Evolutionary conservation across 2,329 filamentous ascomycete genomes (phyloP), one percentile per base, ranked within the genome.

Genomic region (Davidsoniella australis): DNA sequence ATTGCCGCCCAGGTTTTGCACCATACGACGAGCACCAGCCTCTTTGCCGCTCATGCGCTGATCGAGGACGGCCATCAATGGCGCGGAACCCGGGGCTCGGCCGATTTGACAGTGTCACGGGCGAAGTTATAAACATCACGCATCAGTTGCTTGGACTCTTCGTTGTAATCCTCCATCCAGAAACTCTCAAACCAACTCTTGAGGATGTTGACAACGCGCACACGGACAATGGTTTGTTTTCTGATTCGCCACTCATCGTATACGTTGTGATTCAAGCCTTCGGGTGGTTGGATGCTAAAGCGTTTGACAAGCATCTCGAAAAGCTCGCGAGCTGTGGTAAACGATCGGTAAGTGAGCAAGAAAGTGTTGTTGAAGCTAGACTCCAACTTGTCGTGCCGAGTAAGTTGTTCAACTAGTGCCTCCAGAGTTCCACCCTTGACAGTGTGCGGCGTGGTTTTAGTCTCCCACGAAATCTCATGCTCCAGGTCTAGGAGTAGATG

Each of bases 141-240:
- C 55, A 98, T 85, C 39, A 98, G 71, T 56, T 86, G 78, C 62
- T 79, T 85, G 42, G 81, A 93, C 44, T 85, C 80, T 47, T 89
- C 84, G 59, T 80, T 88, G 54, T 82, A 80, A 45, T 87, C 84
- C 61, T 98, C 91, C 87, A 96, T 95, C 91, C 91, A 98, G 63
- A 91, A 96, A 58, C 83, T 88, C 61, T 96, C 91, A 57, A 98
- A 91, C 91, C 91, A 98, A 64, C 79, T 93, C 72, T 96, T 96
- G 44, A 98, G 68, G 55, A 95, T 96, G 60, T 96, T 98, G 55
- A 98, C 87, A 2, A 98, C 88, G 40, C 91, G 80, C 68, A 98
- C 94, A 36, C 91, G 78, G 54, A 96, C 95, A 4, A 86, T 83
- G 61, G 93, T 95, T 63, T 96, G 91, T 67, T 98, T 98, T 61